Conservation (phyloP, 176 grass and related monocot species). For the Carex cristatella region DNA sequence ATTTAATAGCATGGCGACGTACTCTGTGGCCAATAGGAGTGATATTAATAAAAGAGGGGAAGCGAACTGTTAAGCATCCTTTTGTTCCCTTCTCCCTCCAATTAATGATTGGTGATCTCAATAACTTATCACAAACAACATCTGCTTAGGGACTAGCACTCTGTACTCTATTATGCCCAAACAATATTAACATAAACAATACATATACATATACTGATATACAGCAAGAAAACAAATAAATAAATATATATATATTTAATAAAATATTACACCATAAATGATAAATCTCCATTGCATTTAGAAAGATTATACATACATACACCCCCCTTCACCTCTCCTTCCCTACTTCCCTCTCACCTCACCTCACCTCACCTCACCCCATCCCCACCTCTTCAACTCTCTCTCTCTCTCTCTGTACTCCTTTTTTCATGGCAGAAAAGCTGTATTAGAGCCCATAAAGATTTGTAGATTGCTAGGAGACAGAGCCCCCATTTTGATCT, state of each 20-base stretch:
- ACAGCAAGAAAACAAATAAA: not conserved
- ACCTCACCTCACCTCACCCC: not conserved
- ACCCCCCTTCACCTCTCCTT: not conserved
- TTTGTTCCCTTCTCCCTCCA: constrained; percentile 35
- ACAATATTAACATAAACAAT: not conserved
- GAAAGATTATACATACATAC: not conserved
- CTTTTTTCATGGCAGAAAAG: constrained; percentile 72
- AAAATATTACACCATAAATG: constrained; percentile 3
- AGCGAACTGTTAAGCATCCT: constrained; percentile 49
- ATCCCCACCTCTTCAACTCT: constrained; percentile 4
- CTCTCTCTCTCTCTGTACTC: not conserved
- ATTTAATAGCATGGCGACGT: not conserved
- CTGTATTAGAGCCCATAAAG: constrained; percentile 52
- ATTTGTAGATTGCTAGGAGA: constrained; percentile 23
- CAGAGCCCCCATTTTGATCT: constrained; percentile 46
- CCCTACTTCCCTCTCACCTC: not conserved
- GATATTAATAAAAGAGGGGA: constrained; percentile 26
- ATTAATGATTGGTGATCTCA: constrained; percentile 67
- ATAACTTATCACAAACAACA: constrained; percentile 55
- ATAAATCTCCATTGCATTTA: not conserved
- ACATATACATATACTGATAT: not conserved
- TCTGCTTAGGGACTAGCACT: constrained; percentile 50
- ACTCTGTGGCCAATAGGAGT: constrained; percentile 7
- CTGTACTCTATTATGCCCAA: constrained; percentile 11
- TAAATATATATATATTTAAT: not conserved